A percentile compares a stretch with the other conserved stretches of the same genome.
phyloP scores from a whole-genome alignment of 148 eudicot species.

The Rhododendron ferrugineum region DNA sequence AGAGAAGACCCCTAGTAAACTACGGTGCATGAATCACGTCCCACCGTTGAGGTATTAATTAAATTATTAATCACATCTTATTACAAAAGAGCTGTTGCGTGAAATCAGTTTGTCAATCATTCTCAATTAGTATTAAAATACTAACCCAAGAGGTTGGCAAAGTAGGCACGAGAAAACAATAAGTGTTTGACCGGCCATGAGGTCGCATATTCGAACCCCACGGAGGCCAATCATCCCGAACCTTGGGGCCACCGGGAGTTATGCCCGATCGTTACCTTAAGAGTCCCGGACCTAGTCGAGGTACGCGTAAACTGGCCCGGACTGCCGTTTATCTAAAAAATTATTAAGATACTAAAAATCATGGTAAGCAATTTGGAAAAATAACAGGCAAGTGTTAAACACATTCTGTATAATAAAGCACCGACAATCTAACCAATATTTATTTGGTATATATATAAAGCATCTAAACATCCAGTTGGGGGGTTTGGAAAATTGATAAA shows the following conservation, averaged over 20 bases:
- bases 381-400: neutral
- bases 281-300: too few species aligned
- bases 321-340: too few species aligned
- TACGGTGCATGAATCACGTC: neutral
- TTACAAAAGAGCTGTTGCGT: neutral
- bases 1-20: neutral
- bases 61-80: neutral
- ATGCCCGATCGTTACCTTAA: too few species aligned
- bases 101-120: neutral
- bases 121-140: neutral
- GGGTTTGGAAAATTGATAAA: neutral
- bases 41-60: neutral
- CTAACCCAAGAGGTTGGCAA: neutral
- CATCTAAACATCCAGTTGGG: neutral
- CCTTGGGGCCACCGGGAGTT: too few species aligned
- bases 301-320: too few species aligned
- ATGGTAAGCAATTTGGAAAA: neutral
- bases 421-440: neutral
- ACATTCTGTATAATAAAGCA: neutral
- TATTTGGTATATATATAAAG: neutral
- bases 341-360: neutral
- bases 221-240: too few species aligned
- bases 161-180: too few species aligned
- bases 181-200: too few species aligned
- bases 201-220: too few species aligned